These are phyloP conservation scores for Irpex sp. DNA, from an alignment of 1,284 basidiomycete genomes.

Conservation along the genomic window DNA sequence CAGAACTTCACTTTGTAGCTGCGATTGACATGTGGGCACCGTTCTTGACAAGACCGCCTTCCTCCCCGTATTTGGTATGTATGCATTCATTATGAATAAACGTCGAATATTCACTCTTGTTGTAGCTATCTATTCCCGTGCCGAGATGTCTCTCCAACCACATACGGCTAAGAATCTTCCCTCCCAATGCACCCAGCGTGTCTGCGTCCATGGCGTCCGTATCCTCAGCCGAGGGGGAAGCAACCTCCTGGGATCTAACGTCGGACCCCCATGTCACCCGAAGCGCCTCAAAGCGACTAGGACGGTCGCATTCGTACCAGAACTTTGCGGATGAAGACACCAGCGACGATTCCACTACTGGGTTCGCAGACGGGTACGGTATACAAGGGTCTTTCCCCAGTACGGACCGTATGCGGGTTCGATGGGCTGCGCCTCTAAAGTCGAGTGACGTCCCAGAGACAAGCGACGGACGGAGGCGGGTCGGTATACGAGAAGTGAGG, in stretches of 20 bases:
- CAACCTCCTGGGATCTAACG: slow-evolving; percentile 66
- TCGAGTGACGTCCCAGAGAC: slow-evolving; percentile 41
- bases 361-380: slow-evolving; percentile 56
- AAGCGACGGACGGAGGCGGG: slow-evolving; percentile 54
- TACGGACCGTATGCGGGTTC: slow-evolving; percentile 65
- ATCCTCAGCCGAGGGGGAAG: slow-evolving; percentile 69
- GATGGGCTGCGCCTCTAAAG: slow-evolving; percentile 71
- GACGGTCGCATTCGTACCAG: slow-evolving; percentile 55
- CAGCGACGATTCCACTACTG: slow-evolving; percentile 62
- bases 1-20: slow-evolving; percentile 65
- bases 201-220: slow-evolving; percentile 68
- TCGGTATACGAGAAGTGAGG: slow-evolving; percentile 62
- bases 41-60: slow-evolving; percentile 59
- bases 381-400: slow-evolving; percentile 79
- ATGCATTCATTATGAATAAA: background rate
- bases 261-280: slow-evolving; percentile 75
- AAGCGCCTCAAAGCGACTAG: slow-evolving; percentile 38
- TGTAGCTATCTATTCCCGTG: slow-evolving; percentile 66
- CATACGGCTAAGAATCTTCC: slow-evolving; percentile 68
- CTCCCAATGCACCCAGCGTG: slow-evolving; percentile 41
- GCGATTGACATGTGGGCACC: slow-evolving; percentile 75
- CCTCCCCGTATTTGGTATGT: slow-evolving; percentile 67
- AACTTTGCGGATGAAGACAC: slow-evolving; percentile 80
- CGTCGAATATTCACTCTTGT: slow-evolving; percentile 2
- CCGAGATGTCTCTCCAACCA: slow-evolving; percentile 75